Conservation (phyloP, 2,329 filamentous ascomycete genomes). For the Phyllosticta citrichinensis region DNA sequence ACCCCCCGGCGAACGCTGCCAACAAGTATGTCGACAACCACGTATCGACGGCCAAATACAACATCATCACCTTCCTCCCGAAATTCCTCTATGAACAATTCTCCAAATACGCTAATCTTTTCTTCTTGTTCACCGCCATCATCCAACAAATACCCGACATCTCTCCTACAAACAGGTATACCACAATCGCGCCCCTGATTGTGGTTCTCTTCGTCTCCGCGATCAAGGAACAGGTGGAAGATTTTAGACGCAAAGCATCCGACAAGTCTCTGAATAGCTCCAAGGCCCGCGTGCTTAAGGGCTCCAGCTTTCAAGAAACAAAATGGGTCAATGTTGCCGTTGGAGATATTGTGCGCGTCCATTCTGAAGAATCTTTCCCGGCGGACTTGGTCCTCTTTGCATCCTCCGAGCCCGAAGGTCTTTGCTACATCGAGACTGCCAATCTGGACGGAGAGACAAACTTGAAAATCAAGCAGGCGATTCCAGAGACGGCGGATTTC, state of each 20-base stretch:
- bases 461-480: slow-evolving; percentile 94
- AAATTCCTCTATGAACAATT: slow-evolving; percentile 99
- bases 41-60: slow-evolving; percentile 97
- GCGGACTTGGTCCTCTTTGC: slow-evolving; percentile 87
- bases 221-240: slow-evolving; percentile 87
- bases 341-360: slow-evolving; percentile 83
- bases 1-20: slow-evolving; percentile 76
- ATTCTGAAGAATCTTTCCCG: slow-evolving; percentile 91
- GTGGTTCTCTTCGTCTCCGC: slow-evolving; percentile 92
- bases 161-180: slow-evolving; percentile 90
- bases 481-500: slow-evolving; percentile 81
- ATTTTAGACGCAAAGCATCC: slow-evolving; percentile 78
- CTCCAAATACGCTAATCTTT: slow-evolving; percentile 97
- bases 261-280: slow-evolving; percentile 84
- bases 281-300: slow-evolving; percentile 71
- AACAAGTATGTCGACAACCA: slow-evolving; percentile 96
- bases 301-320: slow-evolving; percentile 72
- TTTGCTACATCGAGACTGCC: slow-evolving; percentile 98
- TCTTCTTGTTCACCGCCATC: slow-evolving; percentile 95
- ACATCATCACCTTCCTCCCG: slow-evolving; percentile 79
- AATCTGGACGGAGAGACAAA: slow-evolving; percentile 98
- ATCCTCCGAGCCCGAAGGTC: slow-evolving; percentile 90
- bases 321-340: slow-evolving; percentile 92
- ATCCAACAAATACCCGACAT: slow-evolving; percentile 93
- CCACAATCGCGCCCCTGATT: slow-evolving; percentile 86